A percentile compares a stretch with the other conserved stretches of the same genome.
Conservation (phyloP, 352 stramenopile genomes). For the Pythium guiyangense region DNA sequence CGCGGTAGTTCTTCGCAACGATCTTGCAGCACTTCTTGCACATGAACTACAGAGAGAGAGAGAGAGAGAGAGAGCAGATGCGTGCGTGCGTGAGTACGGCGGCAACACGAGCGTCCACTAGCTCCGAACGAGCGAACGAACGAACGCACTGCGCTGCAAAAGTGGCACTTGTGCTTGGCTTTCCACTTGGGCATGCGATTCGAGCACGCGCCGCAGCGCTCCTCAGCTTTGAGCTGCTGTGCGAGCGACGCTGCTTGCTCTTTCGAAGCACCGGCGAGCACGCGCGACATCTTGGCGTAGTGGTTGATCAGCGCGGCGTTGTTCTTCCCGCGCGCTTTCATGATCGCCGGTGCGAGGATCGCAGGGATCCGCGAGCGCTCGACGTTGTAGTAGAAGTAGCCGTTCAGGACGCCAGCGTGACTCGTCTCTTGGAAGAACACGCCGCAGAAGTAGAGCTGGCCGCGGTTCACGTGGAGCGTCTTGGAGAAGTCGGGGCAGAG, state of each 20-base stretch:
- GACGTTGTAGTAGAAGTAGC: conserved; percentile 62
- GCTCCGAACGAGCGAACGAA: conserved; percentile 1
- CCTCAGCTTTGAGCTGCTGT: conserved; percentile 49
- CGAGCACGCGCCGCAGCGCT: conserved; percentile 53
- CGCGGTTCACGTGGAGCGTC: conserved; percentile 41
- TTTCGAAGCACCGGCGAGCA: conserved; percentile 27
- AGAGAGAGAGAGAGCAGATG: conserved; percentile 6
- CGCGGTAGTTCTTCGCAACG: conserved; percentile 50
- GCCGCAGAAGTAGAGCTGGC: conserved; percentile 53
- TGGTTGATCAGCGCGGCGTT: conserved; percentile 64
- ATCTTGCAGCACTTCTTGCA: conserved; percentile 67
- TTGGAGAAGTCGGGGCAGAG: conserved; percentile 48
- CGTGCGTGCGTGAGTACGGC: conserved; percentile 1
- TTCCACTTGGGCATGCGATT: conserved; percentile 58
- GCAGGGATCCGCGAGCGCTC: conserved; percentile 33
- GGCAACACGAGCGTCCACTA: conserved; percentile 2
- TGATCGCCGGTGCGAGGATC: conserved; percentile 39
- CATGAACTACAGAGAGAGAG: conserved; percentile 36
- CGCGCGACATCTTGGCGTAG: conserved; percentile 53
- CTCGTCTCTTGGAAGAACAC: conserved; percentile 68
- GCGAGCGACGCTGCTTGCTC: conserved; percentile 27
- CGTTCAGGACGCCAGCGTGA: conserved; percentile 38
- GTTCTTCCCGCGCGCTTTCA: conserved; percentile 56
- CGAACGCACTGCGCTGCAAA: conserved; percentile 55
- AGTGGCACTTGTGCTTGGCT: conserved; percentile 45